Conservation (phyloP, 2,329 filamentous ascomycete genomes). For the Pseudogymnoascus verrucosus region DNA sequence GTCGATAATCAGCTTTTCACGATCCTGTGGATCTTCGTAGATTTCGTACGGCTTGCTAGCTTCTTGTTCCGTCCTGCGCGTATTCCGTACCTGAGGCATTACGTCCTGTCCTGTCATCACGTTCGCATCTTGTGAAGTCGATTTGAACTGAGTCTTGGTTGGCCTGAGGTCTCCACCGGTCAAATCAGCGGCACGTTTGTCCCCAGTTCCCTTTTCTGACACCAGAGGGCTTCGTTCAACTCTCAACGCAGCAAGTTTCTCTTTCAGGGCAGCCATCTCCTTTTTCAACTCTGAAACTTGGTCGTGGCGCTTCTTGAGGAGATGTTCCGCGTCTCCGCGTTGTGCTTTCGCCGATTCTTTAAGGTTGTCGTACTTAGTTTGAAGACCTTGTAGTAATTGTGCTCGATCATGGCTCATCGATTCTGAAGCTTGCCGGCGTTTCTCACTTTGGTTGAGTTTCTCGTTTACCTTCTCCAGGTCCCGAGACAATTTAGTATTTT, state of each 20-base stretch:
- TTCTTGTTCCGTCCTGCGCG: not conserved
- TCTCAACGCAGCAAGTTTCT: not conserved
- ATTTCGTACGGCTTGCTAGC: not conserved
- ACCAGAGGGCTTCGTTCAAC: not conserved
- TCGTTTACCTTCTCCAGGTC: slow-evolving; percentile 27
- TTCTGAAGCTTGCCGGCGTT: slow-evolving; percentile 36
- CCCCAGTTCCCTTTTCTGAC: not conserved
- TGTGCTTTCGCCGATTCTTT: slow-evolving; percentile 45
- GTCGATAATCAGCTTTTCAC: not conserved
- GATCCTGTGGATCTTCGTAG: slow-evolving; percentile 3
- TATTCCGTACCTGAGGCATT: not conserved
- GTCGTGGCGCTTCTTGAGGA: slow-evolving; percentile 47
- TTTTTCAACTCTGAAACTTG: slow-evolving; percentile 50
- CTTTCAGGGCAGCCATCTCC: slow-evolving; percentile 41
- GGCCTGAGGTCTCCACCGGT: not conserved
- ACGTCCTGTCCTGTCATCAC: not conserved
- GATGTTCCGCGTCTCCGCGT: slow-evolving; percentile 47
- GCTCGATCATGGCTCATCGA: slow-evolving; percentile 39
- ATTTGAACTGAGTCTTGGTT: not conserved
- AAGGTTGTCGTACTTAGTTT: slow-evolving; percentile 45
- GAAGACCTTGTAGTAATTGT: slow-evolving; percentile 40
- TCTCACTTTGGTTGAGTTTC: slow-evolving; percentile 27
- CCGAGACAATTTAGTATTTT: slow-evolving; percentile 24
- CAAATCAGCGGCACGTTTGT: not conserved
- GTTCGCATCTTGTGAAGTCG: not conserved